A percentile compares a stretch with the other conserved stretches of the same genome.
Evolutionary conservation across 78 protist species (phyloP).

Genomic region (Dictyostelium purpureum): DNA sequence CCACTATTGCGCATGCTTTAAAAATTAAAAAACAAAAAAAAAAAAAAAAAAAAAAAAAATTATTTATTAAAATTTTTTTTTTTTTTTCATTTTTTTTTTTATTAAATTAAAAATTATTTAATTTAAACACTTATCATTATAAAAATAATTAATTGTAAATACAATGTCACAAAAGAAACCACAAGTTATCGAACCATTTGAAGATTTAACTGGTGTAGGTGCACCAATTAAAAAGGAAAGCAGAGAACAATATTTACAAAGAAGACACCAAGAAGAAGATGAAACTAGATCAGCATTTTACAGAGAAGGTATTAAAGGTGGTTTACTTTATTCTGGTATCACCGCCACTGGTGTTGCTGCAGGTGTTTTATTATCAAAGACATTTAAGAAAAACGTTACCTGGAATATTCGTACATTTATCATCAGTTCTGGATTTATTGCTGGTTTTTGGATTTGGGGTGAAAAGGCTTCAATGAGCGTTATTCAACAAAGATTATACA

Average conservation of each 20-base stretch:
- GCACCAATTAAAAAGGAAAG: conserved; percentile 51
- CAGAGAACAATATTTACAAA: conserved; percentile 6
- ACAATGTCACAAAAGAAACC: too few relatives aligned
- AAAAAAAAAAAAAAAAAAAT: background rate
- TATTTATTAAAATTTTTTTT: too few relatives aligned
- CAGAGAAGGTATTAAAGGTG: conserved; percentile 63
- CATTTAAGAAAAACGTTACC: background rate
- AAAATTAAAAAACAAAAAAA: background rate
- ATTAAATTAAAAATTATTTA: too few relatives aligned
- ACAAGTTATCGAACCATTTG: conserved; percentile 17
- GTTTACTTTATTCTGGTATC: background rate
- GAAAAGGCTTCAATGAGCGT: conserved; percentile 17
- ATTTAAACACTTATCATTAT: too few relatives aligned
- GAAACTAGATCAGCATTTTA: conserved; percentile 37
- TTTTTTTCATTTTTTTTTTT: background rate
- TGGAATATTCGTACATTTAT: conserved; percentile 32
- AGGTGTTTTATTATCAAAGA: conserved; percentile 8
- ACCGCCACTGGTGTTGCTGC: conserved; percentile 6
- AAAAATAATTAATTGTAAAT: too few relatives aligned
- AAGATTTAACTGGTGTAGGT: conserved; percentile 53
- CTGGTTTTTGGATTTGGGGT: conserved; percentile 71
- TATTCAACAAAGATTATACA: conserved; percentile 24
- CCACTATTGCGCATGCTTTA: too few relatives aligned
- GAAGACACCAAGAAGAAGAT: conserved; percentile 33
- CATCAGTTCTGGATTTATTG: conserved; percentile 53